phyloP scores from a whole-genome alignment of 305 asterid genomes.

The Salvia sclarea region DNA sequence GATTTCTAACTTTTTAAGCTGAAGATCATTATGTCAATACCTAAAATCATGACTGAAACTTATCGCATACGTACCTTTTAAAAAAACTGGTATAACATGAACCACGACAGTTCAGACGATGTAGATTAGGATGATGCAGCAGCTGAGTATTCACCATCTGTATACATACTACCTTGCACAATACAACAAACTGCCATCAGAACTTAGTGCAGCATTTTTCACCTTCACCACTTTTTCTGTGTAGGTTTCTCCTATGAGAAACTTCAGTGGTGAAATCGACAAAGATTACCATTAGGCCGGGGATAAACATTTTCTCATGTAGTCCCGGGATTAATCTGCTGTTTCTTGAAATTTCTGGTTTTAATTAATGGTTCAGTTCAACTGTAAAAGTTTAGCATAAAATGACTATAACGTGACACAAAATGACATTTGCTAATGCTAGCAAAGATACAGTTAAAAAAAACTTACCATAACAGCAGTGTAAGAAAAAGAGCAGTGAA shows the following conservation, averaged over 20 bases:
- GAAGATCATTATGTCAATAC: not conserved
- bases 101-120: not conserved
- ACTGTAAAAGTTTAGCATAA: not conserved
- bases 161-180: not conserved
- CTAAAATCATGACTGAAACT: conserved; percentile 5
- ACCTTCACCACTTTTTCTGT: not conserved
- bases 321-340: not conserved
- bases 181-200: not conserved
- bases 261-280: not conserved
- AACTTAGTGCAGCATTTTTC: not conserved
- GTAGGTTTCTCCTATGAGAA: not conserved
- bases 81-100: not conserved
- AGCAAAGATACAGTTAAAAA: not conserved
- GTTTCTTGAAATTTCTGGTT: not conserved
- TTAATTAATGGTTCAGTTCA: not conserved
- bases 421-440: not conserved
- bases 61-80: conserved; percentile 1
- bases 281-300: not conserved
- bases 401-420: conserved; percentile 5
- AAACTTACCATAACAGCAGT: not conserved
- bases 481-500: conserved; percentile 13
- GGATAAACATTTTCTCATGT: not conserved
- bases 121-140: not conserved
- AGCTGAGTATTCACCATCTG: not conserved
- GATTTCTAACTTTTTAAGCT: not conserved